Conservation (phyloP, 768 basidiomycete species). For the Saitozyma podzolica region DNA sequence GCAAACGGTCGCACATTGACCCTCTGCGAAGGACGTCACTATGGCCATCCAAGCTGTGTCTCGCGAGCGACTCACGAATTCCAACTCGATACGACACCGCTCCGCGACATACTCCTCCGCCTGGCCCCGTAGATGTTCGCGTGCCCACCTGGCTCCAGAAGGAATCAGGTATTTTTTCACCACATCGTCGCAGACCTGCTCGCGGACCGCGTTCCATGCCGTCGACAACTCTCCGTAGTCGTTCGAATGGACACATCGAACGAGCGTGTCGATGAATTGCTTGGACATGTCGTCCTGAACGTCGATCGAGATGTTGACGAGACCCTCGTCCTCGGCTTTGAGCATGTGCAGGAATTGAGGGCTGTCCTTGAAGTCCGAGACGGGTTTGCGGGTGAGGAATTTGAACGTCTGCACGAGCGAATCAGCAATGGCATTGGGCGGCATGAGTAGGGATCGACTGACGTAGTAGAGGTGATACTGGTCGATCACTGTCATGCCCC, state of each 20-base stretch:
- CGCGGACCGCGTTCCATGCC: constrained; percentile 87
- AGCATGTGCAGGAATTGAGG: constrained; percentile 89
- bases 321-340: constrained; percentile 81
- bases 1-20: constrained; percentile 77
- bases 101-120: constrained; percentile 79
- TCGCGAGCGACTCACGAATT: constrained; percentile 60
- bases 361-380: constrained; percentile 66
- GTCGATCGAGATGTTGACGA: constrained; percentile 71
- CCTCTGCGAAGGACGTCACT: constrained; percentile 58
- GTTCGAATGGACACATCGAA: constrained; percentile 81
- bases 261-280: constrained; percentile 72
- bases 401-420: constrained; percentile 74
- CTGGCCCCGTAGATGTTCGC: constrained; percentile 84
- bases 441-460: constrained; percentile 22
- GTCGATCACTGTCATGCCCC: constrained; percentile 63
- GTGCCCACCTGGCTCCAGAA: constrained; percentile 78
- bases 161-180: constrained; percentile 81
- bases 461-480: constrained; percentile 58
- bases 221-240: constrained; percentile 77
- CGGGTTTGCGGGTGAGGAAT: constrained; percentile 78
- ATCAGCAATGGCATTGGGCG: constrained; percentile 3
- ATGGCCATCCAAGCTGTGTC: too few relatives aligned
- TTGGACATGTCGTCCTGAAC: constrained; percentile 56
- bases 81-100: constrained; percentile 67
- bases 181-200: constrained; percentile 73